These are phyloP conservation scores for Neoascochyta sp. DNA, from an alignment of 2,329 filamentous ascomycete species.

Conservation along the genomic window DNA sequence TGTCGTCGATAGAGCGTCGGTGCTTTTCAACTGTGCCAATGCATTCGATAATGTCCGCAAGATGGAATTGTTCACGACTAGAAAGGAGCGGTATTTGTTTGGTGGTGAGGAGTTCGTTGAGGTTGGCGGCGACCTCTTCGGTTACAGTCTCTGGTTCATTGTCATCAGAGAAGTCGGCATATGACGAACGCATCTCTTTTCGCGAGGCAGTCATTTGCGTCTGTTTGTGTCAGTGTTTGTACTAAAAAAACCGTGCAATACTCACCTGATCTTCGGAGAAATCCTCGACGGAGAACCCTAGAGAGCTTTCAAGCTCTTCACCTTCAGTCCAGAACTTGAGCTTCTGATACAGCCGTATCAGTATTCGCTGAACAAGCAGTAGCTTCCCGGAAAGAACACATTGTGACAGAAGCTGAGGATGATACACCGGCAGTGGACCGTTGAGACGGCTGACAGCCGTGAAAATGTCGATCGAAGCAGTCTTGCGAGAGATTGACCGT, in stretches of 20 bases:
- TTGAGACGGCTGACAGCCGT: constrained; percentile 80
- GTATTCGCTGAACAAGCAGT: constrained; percentile 64
- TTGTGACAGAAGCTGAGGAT: constrained; percentile 85
- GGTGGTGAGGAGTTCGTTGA: constrained; percentile 73
- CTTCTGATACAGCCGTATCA: constrained; percentile 68
- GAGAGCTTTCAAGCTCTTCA: constrained; percentile 72
- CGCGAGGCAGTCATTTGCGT: constrained; percentile 41
- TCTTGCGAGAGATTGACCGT: constrained; percentile 48
- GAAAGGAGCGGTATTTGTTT: constrained; percentile 76
- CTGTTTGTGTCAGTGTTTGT: constrained; percentile 15
- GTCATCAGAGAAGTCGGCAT: constrained; percentile 51
- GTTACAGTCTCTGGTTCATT: constrained; percentile 63
- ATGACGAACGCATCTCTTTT: constrained; percentile 51
- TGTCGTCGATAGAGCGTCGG: constrained; percentile 83
- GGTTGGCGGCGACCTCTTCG: constrained; percentile 63
- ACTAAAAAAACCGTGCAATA: not conserved
- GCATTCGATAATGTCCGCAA: constrained; percentile 82
- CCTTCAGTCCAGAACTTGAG: constrained; percentile 82
- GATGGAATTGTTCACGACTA: constrained; percentile 78
- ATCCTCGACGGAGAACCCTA: constrained; percentile 55
- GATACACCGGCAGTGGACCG: constrained; percentile 82
- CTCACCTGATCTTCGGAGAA: constrained; percentile 49
- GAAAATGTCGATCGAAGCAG: constrained; percentile 65
- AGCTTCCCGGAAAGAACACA: constrained; percentile 79
- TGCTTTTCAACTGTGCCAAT: constrained; percentile 81